phyloP scores from a whole-genome alignment of 139 green algal species.

The Desmodesmus armatus region DNA sequence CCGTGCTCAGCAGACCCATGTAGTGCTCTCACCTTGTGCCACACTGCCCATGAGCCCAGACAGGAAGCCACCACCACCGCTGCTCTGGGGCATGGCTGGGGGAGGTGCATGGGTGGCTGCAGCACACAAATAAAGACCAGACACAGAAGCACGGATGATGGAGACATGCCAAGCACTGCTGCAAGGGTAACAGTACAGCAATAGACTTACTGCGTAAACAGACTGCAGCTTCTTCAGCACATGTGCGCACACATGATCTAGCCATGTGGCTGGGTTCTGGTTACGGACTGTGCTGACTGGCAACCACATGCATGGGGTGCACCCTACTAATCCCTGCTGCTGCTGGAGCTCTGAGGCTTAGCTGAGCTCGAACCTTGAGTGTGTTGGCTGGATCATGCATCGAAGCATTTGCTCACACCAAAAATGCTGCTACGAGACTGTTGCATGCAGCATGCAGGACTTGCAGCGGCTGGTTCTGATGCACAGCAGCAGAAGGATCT shows the following conservation, averaged over 20 bases:
- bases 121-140: neutral
- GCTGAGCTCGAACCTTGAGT: no score
- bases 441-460: neutral
- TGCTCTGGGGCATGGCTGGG: conserved; percentile 47
- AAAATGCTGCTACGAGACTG: neutral
- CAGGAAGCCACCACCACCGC: conserved; percentile 82
- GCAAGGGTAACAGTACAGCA: no score
- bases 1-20: no score
- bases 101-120: conserved; percentile 37
- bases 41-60: conserved; percentile 85
- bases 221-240: no score
- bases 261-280: no score
- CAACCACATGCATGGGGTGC: neutral
- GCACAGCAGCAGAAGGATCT: no score
- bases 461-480: no score
- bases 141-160: neutral
- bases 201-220: no score
- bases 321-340: no score
- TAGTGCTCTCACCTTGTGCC: conserved; percentile 73
- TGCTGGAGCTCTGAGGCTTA: neutral
- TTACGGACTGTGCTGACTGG: no score
- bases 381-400: neutral
- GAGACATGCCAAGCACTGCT: no score
- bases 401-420: neutral
- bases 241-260: no score